Base-by-base conservation (phyloP, 2,329 filamentous ascomycete species). In the Penicillium sp. region DNA sequence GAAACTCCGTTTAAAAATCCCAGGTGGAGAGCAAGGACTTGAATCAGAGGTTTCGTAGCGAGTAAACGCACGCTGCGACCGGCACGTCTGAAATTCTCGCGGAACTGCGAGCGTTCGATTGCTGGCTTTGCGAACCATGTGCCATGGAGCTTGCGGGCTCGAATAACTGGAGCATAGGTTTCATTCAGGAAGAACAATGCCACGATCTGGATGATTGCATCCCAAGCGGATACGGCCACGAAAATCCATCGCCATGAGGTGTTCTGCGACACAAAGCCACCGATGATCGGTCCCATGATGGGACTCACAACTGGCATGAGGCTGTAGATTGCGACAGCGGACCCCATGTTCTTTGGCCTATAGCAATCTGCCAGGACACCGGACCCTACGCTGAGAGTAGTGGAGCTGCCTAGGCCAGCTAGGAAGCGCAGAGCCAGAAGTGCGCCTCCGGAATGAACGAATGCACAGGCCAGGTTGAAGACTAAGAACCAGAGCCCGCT, bases 81-180 rank as follows among this genome's bases (percentile, higher is more conserved):
- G 39, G 86, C 60, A 3, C 80, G 53, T 31, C 75, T 43, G 13
- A 38, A 48, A 8, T n/a, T n/a, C 14, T n/a, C 36, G n/a, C 13
- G n/a, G 9, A n/a, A 38, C 14, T n/a, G 36, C 5, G 36, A 38
- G 36, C 36, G 3, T 16, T 38, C 36, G 5, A n/a, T 16, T 16
- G 36, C 14, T 8, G 36, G 13, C 13, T 16, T n/a, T 8, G 13
- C 14, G 5, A 6, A 16, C n/a, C n/a, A 16, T n/a, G 13, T 38
- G n/a, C 36, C 36, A 16, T n/a, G 13, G 13, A n/a, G 14, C n/a
- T 16, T n/a, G 36, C 36, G 36, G n/a, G 76, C 72, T 1, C 88
- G 79, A 3, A 89, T 78, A 9, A 82, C 80, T 0, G 85, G 83
- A 0, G 79, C 79, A 66, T 87, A 87, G 0, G 84, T 86, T 64